phyloP scores from a whole-genome alignment of 495 filamentous ascomycete genomes.

The Haplographium delicatum region DNA sequence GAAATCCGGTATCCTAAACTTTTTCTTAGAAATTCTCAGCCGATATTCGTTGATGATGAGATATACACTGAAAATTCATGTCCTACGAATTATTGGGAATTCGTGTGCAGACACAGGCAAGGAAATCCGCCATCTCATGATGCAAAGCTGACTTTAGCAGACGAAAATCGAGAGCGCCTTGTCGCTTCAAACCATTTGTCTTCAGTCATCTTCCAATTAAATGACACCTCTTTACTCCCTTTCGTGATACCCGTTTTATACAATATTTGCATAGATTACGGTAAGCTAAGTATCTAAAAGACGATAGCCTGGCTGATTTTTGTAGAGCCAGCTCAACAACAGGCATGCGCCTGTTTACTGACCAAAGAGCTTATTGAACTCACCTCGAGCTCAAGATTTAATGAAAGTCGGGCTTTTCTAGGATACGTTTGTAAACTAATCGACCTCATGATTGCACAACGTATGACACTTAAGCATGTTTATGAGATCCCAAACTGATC shows the following conservation, averaged over 20 bases:
- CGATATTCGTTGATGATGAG: slow-evolving; percentile 30
- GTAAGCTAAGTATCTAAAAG: slow-evolving; percentile 35
- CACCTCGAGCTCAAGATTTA: slow-evolving; percentile 31
- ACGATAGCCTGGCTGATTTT: slow-evolving; percentile 12
- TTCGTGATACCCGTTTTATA: slow-evolving; percentile 64
- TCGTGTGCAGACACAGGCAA: slow-evolving; percentile 75
- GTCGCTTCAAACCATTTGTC: slow-evolving; percentile 51
- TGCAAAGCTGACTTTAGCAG: slow-evolving; percentile 33
- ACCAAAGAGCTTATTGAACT: slow-evolving; percentile 36
- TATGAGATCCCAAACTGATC: too few species aligned
- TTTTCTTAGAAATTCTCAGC: slow-evolving; percentile 55
- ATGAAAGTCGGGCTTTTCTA: slow-evolving; percentile 27
- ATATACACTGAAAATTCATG: slow-evolving; percentile 40
- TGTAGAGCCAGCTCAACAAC: slow-evolving; percentile 46
- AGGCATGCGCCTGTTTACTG: slow-evolving; percentile 39
- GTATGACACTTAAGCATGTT: slow-evolving; percentile 24
- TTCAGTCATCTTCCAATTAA: slow-evolving; percentile 48
- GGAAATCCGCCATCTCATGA: slow-evolving; percentile 6
- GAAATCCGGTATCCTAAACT: slow-evolving; percentile 60
- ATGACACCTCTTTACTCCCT: slow-evolving; percentile 43
- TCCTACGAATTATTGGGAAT: slow-evolving; percentile 69
- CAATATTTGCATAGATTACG: slow-evolving; percentile 72
- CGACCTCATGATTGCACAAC: slow-evolving; percentile 41
- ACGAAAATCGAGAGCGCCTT: slow-evolving; percentile 66
- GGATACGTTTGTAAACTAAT: slow-evolving; percentile 42